Base-by-base conservation (phyloP, 1,284 basidiomycete species). In the Coniferiporia weirii region DNA sequence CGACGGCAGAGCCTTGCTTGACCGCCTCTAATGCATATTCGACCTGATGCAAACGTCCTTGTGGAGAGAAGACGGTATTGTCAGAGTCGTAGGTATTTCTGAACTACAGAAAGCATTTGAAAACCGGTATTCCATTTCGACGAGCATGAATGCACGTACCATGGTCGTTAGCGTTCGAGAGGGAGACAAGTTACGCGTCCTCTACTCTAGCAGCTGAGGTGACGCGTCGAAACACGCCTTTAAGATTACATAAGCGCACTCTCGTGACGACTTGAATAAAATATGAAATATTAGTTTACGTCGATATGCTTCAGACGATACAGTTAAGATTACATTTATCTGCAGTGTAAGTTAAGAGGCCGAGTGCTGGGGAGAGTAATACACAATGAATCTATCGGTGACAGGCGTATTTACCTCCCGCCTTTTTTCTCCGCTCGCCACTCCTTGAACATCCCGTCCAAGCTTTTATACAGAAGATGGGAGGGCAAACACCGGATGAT, bases 1-100 rank as follows among this genome's bases (percentile, higher is more conserved):
- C 95, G 35, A 95, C 96, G 20, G 97, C 97, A 62, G 95, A 98
- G 63, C 97, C 97, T 73, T 99, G 97, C 82, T 99, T 99, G 66
- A 99, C 96, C 64, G 97, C 97, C 75, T 99, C 97, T 60, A 98
- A 85, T 3, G 97, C 95, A 83, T 99, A 99, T 76, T 99, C 97
- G 69, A 99, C 97, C 75, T 99, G 95, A 72, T 93, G 89, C 60
- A 93, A 78, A 65, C 93, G 84, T 54, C 92, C 92, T 76, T 94
- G 92, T 1, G 93, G 92, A 2, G 91, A 93, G 79, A 98, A 98
- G 66, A 95, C 93, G 52, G 94, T 96, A 76, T 96, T 97, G 76
- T 96, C 93, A 43, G 92, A 95, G 74, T 96, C 93, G 76, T 96
- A 96, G 4, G 93, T 95, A 72, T 95, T 95, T 67, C 93, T 83